A percentile compares a stretch with the other conserved stretches of the same genome.
phyloP scores from a whole-genome alignment of 2,329 filamentous ascomycete species.

The Curvularia verruculosa region DNA sequence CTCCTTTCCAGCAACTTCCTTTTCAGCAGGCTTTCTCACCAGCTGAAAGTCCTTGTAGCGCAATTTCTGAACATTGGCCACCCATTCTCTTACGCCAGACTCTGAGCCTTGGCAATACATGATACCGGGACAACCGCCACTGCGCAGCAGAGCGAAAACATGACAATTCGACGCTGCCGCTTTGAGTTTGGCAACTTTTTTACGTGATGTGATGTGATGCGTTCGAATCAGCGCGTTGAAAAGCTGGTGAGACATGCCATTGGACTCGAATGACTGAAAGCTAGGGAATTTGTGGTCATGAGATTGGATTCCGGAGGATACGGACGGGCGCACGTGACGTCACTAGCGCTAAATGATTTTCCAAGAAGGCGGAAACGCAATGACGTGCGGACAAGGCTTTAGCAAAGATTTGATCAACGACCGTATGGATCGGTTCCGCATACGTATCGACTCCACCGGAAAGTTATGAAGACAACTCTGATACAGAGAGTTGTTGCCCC shows the following conservation, averaged over 20 bases:
- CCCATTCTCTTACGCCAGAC: conserved; percentile 65
- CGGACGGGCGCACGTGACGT: conserved; percentile 36
- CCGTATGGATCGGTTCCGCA: conserved; percentile 38
- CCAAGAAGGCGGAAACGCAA: conserved; percentile 18
- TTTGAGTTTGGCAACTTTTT: conserved; percentile 69
- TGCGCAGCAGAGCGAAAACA: conserved; percentile 69
- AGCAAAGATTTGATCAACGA: conserved; percentile 22
- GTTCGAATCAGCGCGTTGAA: conserved; percentile 73
- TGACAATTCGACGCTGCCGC: conserved; percentile 67
- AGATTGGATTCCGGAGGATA: background rate
- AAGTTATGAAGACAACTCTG: conserved; percentile 47
- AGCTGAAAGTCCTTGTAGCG: conserved; percentile 77
- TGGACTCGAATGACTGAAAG: background rate
- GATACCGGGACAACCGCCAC: conserved; percentile 72
- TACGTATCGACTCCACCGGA: conserved; percentile 26
- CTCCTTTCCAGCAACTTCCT: conserved; percentile 21
- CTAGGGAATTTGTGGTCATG: background rate
- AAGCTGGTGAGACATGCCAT: conserved; percentile 32
- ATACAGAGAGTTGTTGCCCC: conserved; percentile 42
- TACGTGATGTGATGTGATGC: conserved; percentile 81
- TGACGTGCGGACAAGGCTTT: conserved; percentile 21
- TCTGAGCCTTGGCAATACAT: conserved; percentile 77
- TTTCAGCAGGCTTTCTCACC: conserved; percentile 58
- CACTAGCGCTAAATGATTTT: conserved; percentile 32
- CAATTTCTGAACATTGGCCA: conserved; percentile 66